These are phyloP conservation scores for Tylopilus plumbeoviolaceoides DNA, from an alignment of 768 basidiomycete genomes.

Conservation along the genomic window DNA sequence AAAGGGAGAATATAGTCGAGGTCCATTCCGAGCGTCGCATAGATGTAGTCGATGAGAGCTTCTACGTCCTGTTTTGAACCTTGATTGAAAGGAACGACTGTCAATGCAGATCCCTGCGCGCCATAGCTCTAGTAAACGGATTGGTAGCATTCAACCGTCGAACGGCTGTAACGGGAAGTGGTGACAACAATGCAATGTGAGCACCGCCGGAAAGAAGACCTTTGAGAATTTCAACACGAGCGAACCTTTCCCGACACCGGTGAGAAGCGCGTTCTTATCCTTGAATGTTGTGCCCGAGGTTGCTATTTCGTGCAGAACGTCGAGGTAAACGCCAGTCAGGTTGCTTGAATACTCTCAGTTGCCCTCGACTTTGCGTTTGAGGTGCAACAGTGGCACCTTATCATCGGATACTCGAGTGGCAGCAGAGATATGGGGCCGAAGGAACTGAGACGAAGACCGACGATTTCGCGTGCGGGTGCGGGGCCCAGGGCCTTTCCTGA, in stretches of 20 bases:
- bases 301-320: conserved; percentile 96
- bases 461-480: conserved; percentile 63
- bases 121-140: conserved; percentile 95
- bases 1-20: conserved; percentile 98
- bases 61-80: conserved; percentile 99
- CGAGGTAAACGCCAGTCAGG: conserved; percentile 91
- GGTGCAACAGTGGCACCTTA: conserved; percentile 89
- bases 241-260: conserved; percentile 96
- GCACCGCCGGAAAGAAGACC: conserved; percentile 95
- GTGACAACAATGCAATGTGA: conserved; percentile 95
- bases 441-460: conserved; percentile 94
- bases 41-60: conserved; percentile 97
- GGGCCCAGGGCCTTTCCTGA: conserved; percentile 74
- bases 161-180: conserved; percentile 94
- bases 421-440: conserved; percentile 81
- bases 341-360: conserved; percentile 98
- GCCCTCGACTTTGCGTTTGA: conserved; percentile 96
- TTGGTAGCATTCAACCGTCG: conserved; percentile 97
- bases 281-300: conserved; percentile 98
- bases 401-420: conserved; percentile 42
- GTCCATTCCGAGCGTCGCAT: conserved; percentile 90
- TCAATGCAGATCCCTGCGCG: conserved; percentile 92
- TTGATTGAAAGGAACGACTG: conserved; percentile 99
- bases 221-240: conserved; percentile 96
- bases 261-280: conserved; percentile 97